phyloP scores from a whole-genome alignment of 139 green algal species.

The Picochlorum sp. region DNA sequence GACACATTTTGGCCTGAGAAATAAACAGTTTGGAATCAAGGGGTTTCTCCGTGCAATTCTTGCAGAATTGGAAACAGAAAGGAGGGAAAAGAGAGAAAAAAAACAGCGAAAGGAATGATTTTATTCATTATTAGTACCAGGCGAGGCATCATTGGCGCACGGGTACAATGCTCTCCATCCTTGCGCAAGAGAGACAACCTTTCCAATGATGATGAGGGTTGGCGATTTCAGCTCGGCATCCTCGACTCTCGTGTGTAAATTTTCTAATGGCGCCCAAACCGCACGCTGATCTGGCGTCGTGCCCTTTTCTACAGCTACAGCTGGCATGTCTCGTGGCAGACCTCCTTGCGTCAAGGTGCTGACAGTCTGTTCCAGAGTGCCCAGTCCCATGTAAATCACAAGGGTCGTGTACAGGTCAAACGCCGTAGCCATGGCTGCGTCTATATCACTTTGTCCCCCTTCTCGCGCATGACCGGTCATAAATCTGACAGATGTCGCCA shows the following conservation, averaged over 20 bases:
- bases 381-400: conserved; percentile 97
- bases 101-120: not conserved
- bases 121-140: not conserved
- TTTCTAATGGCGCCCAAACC: conserved; percentile 57
- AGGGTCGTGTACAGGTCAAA: conserved; percentile 87
- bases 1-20: conserved; percentile 46
- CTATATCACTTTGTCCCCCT: conserved; percentile 63
- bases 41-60: conserved; percentile 32
- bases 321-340: conserved; percentile 55
- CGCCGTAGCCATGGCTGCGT: conserved; percentile 35
- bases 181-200: conserved; percentile 59
- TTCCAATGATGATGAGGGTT: conserved; percentile 91
- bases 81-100: not conserved
- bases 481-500: conserved; percentile 81
- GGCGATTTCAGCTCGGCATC: conserved; percentile 61
- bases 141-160: not conserved
- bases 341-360: conserved; percentile 55
- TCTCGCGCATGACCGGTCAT: conserved; percentile 88
- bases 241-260: conserved; percentile 40
- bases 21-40: conserved; percentile 9
- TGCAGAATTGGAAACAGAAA: conserved; percentile 12
- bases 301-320: conserved; percentile 89
- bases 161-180: conserved; percentile 35
- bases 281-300: conserved; percentile 78
- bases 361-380: conserved; percentile 67